Evolutionary conservation across 306 rosid genomes (phyloP), one percentile per base, ranked within the genome.

Genomic region (Vigna trinervia): DNA sequence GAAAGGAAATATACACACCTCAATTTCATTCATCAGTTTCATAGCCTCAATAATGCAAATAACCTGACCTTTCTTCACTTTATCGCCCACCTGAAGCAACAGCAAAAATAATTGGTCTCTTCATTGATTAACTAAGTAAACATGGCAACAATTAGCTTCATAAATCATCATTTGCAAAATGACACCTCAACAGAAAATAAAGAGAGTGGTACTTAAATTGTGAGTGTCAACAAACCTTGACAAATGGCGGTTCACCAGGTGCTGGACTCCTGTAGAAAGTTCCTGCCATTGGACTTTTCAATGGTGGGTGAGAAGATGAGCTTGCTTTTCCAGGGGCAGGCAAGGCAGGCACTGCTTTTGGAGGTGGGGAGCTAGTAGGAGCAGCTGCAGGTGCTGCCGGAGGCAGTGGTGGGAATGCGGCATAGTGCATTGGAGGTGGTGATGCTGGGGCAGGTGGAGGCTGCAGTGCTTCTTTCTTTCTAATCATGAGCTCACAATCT

Each of bases 1-100:
- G 12, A 14, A 60, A 65, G 56, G 38, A 26, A 38, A 52, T 62
- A 36, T 10, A 62, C 76, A 54, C 78, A 92, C 97, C 89, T 94
- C 98, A 66, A 94, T 94, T 83, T 94, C 98, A 79, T 94, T 94
- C 98, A 94, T 92, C 86, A 94, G 83, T 75, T 94, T 94, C 98
- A 94, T 94, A 67, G 98, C 98, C 86, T 94, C 98, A 8, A 94
- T 83, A 72, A 94, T 94, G 86, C 98, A 94, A 34, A 94, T 1
- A 26, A 87, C 89, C 82, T 94, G 98, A 48, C 98, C 98, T 79
- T 94, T 92, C 85, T 90, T 85, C 76, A 94, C 98, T 78, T 89
- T 87, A 80, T 92, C 97, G 54, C 98, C 98, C 46, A 94, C 97
- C 98, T 94, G 86, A 83, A 75, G 80, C 78, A 75, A 69, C 62